A percentile compares a stretch with the other conserved stretches of the same genome.
Evolutionary conservation across 108 stramenopile genomes (phyloP).

Genomic region (Nitzschia palea): DNA sequence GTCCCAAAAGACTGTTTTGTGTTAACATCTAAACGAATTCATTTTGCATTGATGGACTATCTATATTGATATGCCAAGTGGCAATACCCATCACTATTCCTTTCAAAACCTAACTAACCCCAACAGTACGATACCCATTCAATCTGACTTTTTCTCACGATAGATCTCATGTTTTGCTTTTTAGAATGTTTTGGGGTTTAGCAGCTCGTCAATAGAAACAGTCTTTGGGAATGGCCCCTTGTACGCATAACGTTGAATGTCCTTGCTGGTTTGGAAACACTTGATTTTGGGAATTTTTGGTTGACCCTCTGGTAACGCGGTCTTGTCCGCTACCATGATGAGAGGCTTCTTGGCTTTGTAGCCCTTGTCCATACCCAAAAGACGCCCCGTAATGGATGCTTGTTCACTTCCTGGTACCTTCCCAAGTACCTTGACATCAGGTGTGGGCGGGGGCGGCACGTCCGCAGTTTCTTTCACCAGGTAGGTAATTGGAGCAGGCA

Average conservation of each 20-base stretch:
- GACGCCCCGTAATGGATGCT: not conserved
- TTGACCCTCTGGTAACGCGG: not conserved
- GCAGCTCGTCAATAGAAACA: not conserved
- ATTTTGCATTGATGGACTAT: too few species aligned
- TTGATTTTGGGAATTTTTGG: not conserved
- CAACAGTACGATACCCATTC: too few species aligned
- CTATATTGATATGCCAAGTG: too few species aligned
- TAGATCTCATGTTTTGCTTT: too few species aligned
- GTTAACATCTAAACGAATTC: too few species aligned
- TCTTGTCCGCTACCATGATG: not conserved
- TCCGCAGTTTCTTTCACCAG: not conserved
- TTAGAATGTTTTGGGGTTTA: not conserved
- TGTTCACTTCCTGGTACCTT: not conserved
- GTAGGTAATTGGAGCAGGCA: too few species aligned
- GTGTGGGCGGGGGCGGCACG: too few species aligned
- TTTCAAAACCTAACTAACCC: too few species aligned
- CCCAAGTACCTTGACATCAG: not conserved
- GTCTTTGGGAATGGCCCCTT: not conserved
- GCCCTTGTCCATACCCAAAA: not conserved
- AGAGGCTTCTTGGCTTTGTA: not conserved
- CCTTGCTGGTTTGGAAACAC: slow-evolving; percentile 2
- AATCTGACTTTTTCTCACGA: too few species aligned
- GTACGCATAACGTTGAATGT: not conserved
- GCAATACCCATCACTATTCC: too few species aligned
- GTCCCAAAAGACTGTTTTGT: too few species aligned